Evolutionary conservation across 345 rosid genomes (phyloP).

Genomic region (Populus tremula): DNA sequence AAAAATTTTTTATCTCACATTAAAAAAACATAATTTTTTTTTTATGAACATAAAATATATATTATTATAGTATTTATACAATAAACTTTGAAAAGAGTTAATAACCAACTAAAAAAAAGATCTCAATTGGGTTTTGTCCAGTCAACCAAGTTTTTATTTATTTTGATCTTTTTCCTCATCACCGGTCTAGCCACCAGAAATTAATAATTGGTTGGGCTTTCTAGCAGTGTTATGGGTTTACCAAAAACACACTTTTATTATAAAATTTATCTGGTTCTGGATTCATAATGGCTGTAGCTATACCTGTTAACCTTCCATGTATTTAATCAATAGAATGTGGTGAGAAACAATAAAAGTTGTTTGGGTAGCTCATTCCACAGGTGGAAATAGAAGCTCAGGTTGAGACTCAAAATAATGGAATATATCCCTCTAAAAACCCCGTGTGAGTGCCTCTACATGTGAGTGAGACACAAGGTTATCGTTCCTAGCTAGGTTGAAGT

Average conservation of each 20-base stretch:
- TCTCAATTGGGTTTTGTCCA: too few species aligned
- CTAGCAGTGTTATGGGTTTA: background rate
- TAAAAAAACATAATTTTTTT: too few species aligned
- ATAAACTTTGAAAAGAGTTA: too few species aligned
- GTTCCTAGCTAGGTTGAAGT: background rate
- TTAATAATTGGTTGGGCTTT: background rate
- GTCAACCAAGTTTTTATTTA: too few species aligned
- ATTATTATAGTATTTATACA: too few species aligned
- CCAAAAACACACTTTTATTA: background rate
- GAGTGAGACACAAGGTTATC: background rate
- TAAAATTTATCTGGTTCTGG: background rate
- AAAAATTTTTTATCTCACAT: too few species aligned
- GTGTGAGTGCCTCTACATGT: background rate
- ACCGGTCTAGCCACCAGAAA: too few species aligned
- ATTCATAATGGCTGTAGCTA: background rate
- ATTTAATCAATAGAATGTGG: background rate
- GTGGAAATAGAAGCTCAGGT: background rate
- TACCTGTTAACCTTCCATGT: background rate
- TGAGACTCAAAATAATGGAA: background rate
- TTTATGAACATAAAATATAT: too few species aligned
- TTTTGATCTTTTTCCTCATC: rapidly evolving
- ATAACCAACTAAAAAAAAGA: too few species aligned
- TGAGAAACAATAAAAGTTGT: background rate
- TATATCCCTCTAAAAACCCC: background rate
- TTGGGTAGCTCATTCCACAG: background rate